Conservation (phyloP, 2,329 filamentous ascomycete species). For the Neopestalotiopsis sp. region DNA sequence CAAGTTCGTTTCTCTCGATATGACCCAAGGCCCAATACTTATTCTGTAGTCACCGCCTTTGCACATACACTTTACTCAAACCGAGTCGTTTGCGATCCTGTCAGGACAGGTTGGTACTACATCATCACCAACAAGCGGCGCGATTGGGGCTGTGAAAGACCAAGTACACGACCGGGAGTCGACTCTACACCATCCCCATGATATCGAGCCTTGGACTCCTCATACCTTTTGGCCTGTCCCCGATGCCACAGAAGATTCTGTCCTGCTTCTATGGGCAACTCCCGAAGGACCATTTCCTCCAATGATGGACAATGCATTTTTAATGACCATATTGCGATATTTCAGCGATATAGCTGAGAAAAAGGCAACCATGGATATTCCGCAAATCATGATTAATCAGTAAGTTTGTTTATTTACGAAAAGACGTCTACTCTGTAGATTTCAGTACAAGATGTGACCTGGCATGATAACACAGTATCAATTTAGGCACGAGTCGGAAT, state of each 20-base stretch:
- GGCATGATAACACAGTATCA: background rate
- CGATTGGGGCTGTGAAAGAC: background rate
- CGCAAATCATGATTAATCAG: background rate
- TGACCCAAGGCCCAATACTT: background rate
- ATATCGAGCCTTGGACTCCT: conserved; percentile 2
- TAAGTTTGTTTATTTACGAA: background rate
- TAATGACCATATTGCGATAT: background rate
- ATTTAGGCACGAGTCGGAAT: conserved; percentile 4
- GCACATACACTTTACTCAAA: conserved; percentile 3
- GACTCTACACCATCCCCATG: background rate
- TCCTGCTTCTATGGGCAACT: conserved; percentile 6
- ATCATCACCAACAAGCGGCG: background rate
- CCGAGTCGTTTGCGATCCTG: background rate
- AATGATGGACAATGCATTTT: conserved; percentile 4
- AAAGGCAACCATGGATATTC: background rate
- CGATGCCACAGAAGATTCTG: background rate
- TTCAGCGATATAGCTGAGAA: background rate
- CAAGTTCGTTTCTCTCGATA: background rate
- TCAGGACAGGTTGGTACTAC: conserved; percentile 1
- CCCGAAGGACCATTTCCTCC: conserved; percentile 2
- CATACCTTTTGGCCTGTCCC: conserved; percentile 2
- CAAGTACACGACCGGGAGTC: background rate
- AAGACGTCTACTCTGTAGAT: too few relatives aligned
- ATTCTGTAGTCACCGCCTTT: background rate
- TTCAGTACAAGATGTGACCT: background rate